These are phyloP conservation scores for Ogataea methylovora DNA, from an alignment of 805 yeast species.

Conservation along the genomic window DNA sequence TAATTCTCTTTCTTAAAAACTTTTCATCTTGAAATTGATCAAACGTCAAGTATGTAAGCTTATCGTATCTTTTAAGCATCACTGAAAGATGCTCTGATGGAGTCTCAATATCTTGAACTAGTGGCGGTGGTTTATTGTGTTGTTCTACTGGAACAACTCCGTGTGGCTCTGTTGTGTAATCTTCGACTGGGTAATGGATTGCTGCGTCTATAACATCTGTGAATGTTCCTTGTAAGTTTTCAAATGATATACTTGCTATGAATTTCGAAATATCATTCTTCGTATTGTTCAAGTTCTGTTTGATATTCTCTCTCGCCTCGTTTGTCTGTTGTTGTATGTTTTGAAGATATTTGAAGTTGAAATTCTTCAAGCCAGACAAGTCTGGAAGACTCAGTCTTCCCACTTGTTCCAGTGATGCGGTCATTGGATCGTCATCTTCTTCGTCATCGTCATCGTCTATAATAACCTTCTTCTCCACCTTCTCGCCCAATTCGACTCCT, in stretches of 20 bases:
- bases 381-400: slow-evolving; percentile 30
- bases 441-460: slow-evolving; percentile 9
- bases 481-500: no score
- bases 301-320: not conserved
- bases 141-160: slow-evolving; percentile 33
- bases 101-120: slow-evolving; percentile 26
- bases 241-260: not conserved
- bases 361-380: slow-evolving; percentile 20
- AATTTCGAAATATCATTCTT: not conserved
- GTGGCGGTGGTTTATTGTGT: slow-evolving; percentile 24
- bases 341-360: slow-evolving; percentile 5
- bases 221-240: slow-evolving; percentile 6
- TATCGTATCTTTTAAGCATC: slow-evolving; percentile 8
- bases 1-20: slow-evolving; percentile 41
- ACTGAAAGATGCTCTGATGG: slow-evolving; percentile 1
- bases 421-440: slow-evolving; percentile 32
- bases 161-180: slow-evolving; percentile 32
- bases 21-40: slow-evolving; percentile 27
- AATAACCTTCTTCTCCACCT: no score
- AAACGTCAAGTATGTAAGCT: slow-evolving; percentile 22
- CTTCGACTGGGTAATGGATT: slow-evolving; percentile 44
- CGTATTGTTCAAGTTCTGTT: not conserved
- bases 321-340: not conserved
- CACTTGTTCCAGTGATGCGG: slow-evolving; percentile 43
- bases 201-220: slow-evolving; percentile 38